Percentiles rank a stretch among this genome's conserved stretches.
Conservation (phyloP, 202 grass and related monocot species). For the Zoysia matrella region DNA sequence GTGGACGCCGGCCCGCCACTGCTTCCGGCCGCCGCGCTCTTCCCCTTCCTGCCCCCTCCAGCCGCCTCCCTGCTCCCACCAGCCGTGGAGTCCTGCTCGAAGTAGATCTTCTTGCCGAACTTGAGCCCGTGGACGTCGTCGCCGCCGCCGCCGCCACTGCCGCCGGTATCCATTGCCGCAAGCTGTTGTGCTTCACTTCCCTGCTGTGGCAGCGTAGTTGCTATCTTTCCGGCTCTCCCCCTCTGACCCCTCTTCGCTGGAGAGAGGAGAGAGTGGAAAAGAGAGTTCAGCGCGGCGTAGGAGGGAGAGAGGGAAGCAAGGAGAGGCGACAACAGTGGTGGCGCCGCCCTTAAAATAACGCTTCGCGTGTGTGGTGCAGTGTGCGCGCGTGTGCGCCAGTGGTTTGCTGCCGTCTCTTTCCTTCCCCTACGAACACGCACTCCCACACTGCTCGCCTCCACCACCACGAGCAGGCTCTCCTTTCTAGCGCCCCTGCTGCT, state of each 20-base stretch:
- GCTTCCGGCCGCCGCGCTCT: neutral
- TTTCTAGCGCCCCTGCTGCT: slow-evolving; percentile 14
- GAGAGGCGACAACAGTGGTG: slow-evolving; percentile 45
- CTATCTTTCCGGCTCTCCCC: neutral
- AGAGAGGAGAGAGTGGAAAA: neutral
- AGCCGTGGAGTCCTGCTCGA: slow-evolving; percentile 64
- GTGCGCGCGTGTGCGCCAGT: slow-evolving; percentile 32
- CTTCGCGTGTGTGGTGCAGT: slow-evolving; percentile 35
- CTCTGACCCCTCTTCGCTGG: neutral
- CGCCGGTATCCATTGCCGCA: slow-evolving; percentile 50
- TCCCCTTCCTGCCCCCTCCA: neutral
- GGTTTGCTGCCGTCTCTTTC: neutral
- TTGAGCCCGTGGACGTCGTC: slow-evolving; percentile 66
- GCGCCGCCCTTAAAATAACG: slow-evolving; percentile 51
- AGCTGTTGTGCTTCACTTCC: neutral
- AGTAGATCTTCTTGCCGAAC: slow-evolving; percentile 92
- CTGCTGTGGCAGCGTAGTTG: neutral
- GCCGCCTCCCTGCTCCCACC: slow-evolving; percentile 13
- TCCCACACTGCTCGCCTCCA: slow-evolving; percentile 3
- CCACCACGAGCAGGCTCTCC: neutral
- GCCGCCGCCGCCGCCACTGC: slow-evolving; percentile 1
- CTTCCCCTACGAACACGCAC: slow-evolving; percentile 7
- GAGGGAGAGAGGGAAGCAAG: neutral
- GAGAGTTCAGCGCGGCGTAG: neutral
- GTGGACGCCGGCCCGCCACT: neutral